Conservation (phyloP, 2,329 filamentous ascomycete genomes). For the Fusarium sp. region DNA sequence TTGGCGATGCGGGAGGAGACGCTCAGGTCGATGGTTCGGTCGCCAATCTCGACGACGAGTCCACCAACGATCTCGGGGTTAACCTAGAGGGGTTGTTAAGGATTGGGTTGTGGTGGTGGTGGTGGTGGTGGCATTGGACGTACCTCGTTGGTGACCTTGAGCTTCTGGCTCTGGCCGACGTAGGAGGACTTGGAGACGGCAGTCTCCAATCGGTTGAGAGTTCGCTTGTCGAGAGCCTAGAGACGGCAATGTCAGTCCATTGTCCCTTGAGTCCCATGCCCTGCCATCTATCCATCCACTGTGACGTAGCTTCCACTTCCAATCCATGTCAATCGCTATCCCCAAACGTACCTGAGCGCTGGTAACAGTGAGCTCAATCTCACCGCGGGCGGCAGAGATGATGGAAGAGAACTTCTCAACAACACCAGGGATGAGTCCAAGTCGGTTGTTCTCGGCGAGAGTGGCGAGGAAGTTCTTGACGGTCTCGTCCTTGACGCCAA, state of each 20-base stretch:
- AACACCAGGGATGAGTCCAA: constrained; percentile 83
- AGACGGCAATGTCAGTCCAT: constrained; percentile 31
- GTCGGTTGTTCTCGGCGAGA: constrained; percentile 95
- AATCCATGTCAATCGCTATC: constrained; percentile 3
- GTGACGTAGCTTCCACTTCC: constrained; percentile 25
- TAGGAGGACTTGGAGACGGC: constrained; percentile 91
- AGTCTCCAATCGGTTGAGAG: constrained; percentile 84
- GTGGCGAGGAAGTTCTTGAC: constrained; percentile 94
- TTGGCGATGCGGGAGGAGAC: constrained; percentile 94
- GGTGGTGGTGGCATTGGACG: constrained; percentile 38
- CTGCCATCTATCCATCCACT: constrained; percentile 4
- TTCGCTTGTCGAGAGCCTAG: constrained; percentile 87
- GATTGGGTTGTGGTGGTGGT: neutral
- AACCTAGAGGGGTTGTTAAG: constrained; percentile 65
- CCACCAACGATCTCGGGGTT: constrained; percentile 95
- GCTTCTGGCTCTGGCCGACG: constrained; percentile 92
- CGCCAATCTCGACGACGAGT: constrained; percentile 94
- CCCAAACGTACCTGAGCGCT: constrained; percentile 79
- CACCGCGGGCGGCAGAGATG: constrained; percentile 89
- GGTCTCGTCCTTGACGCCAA: constrained; percentile 79
- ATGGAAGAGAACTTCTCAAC: constrained; percentile 87
- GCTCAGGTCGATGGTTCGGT: constrained; percentile 97
- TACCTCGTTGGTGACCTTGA: constrained; percentile 95
- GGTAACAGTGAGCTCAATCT: constrained; percentile 93
- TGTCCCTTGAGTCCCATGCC: neutral